A percentile compares a stretch with the other conserved stretches of the same genome.
These are phyloP conservation scores for Candida frijolesensis DNA, from an alignment of 1,139 yeast genomes.

Conservation along the genomic window DNA sequence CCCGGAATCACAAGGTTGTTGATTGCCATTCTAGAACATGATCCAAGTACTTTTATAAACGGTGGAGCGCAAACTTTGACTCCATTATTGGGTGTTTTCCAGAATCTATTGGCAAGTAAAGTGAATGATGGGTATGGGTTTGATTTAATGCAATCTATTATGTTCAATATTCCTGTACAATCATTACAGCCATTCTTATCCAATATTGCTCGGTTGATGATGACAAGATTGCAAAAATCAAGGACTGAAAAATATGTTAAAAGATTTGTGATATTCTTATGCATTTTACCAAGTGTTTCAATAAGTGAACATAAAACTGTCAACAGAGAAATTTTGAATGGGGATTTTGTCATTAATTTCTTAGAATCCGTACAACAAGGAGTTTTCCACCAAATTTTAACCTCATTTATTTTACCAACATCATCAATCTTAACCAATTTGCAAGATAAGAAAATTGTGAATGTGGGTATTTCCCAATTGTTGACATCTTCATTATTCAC, in stretches of 20 bases:
- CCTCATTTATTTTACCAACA: conserved; percentile 67
- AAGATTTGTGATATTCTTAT: conserved; percentile 67
- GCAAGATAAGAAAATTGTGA: conserved; percentile 73
- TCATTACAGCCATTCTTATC: conserved; percentile 58
- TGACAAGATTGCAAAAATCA: conserved; percentile 78
- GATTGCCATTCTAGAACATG: conserved; percentile 68
- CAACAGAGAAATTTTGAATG: conserved; percentile 30
- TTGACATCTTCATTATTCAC: conserved; percentile 14
- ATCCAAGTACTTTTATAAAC: conserved; percentile 52
- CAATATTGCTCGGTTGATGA: conserved; percentile 72
- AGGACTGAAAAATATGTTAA: conserved; percentile 82
- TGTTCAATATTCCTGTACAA: conserved; percentile 56
- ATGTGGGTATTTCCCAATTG: conserved; percentile 72
- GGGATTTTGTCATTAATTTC: conserved; percentile 55
- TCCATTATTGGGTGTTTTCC: conserved; percentile 95
- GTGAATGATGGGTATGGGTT: conserved; percentile 81
- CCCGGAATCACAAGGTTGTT: conserved; percentile 89
- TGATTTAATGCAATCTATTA: conserved; percentile 74
- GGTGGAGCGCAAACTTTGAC: conserved; percentile 43
- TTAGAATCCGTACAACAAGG: conserved; percentile 66
- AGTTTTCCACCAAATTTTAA: conserved; percentile 65
- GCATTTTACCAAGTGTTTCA: conserved; percentile 50
- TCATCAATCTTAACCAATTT: conserved; percentile 66
- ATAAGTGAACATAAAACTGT: conserved; percentile 24
- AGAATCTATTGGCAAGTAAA: conserved; percentile 84